Evolutionary conservation across 805 yeast species (phyloP), one percentile per base, ranked within the genome.

Genomic region (Zygotorulaspora florentina): DNA sequence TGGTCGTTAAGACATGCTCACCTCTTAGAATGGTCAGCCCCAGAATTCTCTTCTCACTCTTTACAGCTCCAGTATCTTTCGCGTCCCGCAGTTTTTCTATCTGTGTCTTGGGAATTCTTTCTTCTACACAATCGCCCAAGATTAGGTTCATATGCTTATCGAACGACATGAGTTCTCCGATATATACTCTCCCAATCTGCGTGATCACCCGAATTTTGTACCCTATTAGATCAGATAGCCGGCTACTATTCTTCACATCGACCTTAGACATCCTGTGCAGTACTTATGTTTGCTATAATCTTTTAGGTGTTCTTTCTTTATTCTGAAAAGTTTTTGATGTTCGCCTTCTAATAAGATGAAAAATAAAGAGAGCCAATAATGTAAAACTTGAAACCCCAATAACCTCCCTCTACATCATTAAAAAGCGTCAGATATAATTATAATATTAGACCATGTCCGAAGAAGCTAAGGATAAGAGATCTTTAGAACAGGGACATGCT

Each of bases 61-160:
- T 73, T 10, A 75, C 65, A 71, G 62, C 50, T 17, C 51, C 50
- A 49, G 62, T 42, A 38, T 56, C 55, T 8, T 39, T 30, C 3
- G 36, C 40, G 11, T 43, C 39, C 2, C 67, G 60, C 34, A 73
- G 54, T 31, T 69, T 71, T 35, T 55, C 59, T 35, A 70, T 45
- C 16, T 71, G 69, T 50, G 80, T 80, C 55, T 80, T 82, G 3
- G 95, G 81, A 9, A 82, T 66, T 53, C 97, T 74, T 57, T 80
- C 80, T 62, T 91, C 99, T 57, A 87, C 89, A 35, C 93, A 79
- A 52, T 90, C 93, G 10, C 85, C 76, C 27, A 91, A 69, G 11
- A 93, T 96, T 13, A 91, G 62, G 64, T 91, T 91, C 83, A 90
- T 82, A 62, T 84, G 85, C 60, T 83, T 83, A 65, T 93, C 99